Evolutionary conservation across 2,329 filamentous ascomycete species (phyloP).

Genomic region (Sporothrix pallida): DNA sequence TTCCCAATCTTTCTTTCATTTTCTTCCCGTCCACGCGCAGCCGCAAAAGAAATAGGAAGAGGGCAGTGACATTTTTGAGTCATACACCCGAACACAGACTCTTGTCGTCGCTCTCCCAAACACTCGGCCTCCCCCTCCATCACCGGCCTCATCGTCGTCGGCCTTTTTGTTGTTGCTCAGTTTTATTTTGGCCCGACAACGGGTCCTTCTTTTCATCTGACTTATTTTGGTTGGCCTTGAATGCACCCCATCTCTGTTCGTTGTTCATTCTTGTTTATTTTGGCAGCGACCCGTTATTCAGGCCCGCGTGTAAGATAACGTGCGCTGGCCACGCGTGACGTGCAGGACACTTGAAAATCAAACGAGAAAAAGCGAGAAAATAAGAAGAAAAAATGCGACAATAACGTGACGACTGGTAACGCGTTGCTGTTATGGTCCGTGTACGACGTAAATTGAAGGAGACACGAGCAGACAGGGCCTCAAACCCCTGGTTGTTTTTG

Average conservation of each 20-base stretch:
- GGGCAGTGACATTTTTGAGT: conserved; percentile 12
- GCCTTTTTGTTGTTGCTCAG: background rate
- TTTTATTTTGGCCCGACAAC: background rate
- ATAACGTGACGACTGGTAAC: conserved; percentile 9
- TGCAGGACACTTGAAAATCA: background rate
- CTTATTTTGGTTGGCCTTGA: background rate
- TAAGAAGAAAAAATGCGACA: background rate
- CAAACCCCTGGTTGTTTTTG: background rate
- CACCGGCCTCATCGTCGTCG: conserved; percentile 12
- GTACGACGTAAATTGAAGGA: background rate
- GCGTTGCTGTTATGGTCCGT: conserved; percentile 15
- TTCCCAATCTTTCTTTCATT: background rate
- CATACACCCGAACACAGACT: background rate
- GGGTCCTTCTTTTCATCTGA: background rate
- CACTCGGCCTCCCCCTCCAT: no score
- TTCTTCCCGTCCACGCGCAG: conserved; percentile 1
- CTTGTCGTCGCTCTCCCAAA: background rate
- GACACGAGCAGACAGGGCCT: background rate
- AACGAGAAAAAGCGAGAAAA: background rate
- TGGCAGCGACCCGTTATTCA: conserved; percentile 4
- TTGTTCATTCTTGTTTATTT: background rate
- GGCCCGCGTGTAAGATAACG: background rate
- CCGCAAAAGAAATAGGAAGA: background rate
- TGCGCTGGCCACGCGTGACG: conserved; percentile 9
- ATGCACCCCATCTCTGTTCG: background rate